Evolutionary conservation across 257 asterid species (phyloP).

Genomic region (Nicotiana paniculata): DNA sequence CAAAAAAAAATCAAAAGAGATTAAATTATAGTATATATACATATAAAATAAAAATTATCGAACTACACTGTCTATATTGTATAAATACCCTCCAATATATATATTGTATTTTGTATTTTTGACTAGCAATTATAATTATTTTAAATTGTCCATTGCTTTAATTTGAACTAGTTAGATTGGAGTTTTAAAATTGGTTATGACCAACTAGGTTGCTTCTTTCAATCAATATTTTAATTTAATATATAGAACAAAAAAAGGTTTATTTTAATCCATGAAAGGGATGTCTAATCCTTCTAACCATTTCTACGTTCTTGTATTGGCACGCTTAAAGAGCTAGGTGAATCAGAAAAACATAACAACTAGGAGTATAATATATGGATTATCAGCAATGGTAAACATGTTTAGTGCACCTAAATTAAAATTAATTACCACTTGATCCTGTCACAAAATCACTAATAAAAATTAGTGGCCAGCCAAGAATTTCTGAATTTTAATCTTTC

Average conservation of each 20-base stretch:
- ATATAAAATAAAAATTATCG: neutral
- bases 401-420: neutral
- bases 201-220: no score
- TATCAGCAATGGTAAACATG: neutral
- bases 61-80: no score
- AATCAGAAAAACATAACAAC: neutral
- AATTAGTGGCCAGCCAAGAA: neutral
- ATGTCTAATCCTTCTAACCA: neutral
- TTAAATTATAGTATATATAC: neutral
- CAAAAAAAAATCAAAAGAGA: no score
- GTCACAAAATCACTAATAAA: conserved; percentile 7
- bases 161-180: no score
- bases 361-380: neutral
- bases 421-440: neutral
- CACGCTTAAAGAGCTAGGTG: neutral
- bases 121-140: no score
- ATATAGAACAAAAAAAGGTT: no score
- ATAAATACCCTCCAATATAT: no score
- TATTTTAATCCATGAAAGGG: neutral
- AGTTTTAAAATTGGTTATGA: no score
- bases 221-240: no score
- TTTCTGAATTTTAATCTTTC: conserved; percentile 1
- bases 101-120: no score
- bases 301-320: neutral
- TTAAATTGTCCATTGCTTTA: no score